Percentiles rank a stretch among this genome's conserved stretches.
Evolutionary conservation across 805 yeast genomes (phyloP).

Genomic region (Debaryomyces castellii): DNA sequence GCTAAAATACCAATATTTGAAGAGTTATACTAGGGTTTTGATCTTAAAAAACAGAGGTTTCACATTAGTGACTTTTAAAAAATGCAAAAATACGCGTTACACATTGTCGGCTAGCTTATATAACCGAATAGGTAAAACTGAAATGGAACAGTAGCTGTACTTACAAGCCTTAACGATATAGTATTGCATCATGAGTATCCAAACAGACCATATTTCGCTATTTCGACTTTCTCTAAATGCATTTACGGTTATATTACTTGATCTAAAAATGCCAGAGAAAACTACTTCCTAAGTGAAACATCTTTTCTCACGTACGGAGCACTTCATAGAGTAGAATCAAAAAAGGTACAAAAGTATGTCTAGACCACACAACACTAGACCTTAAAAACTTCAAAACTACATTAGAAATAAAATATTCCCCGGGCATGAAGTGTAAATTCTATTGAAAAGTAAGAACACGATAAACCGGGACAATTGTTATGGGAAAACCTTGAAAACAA

Average conservation of each 20-base stretch:
- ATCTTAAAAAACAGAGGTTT: not conserved
- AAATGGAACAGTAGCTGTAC: not conserved
- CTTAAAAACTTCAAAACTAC: not conserved
- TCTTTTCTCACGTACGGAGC: no score
- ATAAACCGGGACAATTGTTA: slow-evolving; percentile 43
- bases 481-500: slow-evolving; percentile 39
- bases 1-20: not conserved
- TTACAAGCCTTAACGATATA: not conserved
- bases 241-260: no score
- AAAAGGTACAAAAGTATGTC: no score
- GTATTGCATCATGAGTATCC: not conserved
- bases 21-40: not conserved
- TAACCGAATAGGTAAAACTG: not conserved
- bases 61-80: not conserved
- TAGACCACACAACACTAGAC: no score
- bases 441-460: slow-evolving; percentile 42
- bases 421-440: slow-evolving; percentile 52
- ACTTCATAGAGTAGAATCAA: no score
- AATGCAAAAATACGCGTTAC: not conserved
- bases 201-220: no score
- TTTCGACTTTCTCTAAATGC: not conserved
- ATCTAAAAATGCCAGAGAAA: no score
- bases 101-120: not conserved
- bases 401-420: slow-evolving; percentile 29
- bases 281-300: not conserved